Percentiles rank a stretch among this genome's conserved stretches.
These are phyloP conservation scores for Puccinellia tenuiflora DNA, from an alignment of 176 grass and related monocot species.

Conservation along the genomic window DNA sequence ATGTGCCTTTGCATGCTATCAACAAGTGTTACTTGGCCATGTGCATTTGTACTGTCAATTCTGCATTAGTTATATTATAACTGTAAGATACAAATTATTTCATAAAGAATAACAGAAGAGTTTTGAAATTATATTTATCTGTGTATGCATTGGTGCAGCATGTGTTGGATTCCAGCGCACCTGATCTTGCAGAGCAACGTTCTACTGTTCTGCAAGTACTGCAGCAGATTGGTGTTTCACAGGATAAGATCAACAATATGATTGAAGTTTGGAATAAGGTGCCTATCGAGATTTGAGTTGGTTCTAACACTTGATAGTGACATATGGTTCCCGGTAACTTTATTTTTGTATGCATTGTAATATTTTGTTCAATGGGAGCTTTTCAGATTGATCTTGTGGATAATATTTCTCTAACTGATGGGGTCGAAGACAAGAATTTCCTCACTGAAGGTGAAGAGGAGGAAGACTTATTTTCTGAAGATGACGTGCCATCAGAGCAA, in stretches of 20 bases:
- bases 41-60: conserved; percentile 1
- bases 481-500: conserved; percentile 37
- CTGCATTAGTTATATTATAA: background rate
- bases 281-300: background rate
- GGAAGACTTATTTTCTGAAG: conserved; percentile 42
- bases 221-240: conserved; percentile 81
- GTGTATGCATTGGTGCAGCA: conserved; percentile 55
- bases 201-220: conserved; percentile 79
- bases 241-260: conserved; percentile 86
- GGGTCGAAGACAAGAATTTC: conserved; percentile 27
- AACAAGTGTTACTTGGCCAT: conserved; percentile 1
- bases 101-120: background rate
- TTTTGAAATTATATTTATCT: background rate
- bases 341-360: conserved; percentile 11
- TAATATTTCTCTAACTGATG: conserved; percentile 31
- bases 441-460: conserved; percentile 43
- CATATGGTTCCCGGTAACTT: background rate
- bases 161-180: conserved; percentile 84
- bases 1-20: conserved; percentile 11
- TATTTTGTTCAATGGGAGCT: background rate
- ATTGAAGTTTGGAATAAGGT: conserved; percentile 99
- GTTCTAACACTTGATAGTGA: conserved; percentile 19
- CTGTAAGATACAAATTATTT: conserved; percentile 11
- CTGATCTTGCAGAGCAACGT: conserved; percentile 71
- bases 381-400: conserved; percentile 81